phyloP scores from a whole-genome alignment of 2,329 filamentous ascomycete species.

The Phyllosticta citribraziliensis region DNA sequence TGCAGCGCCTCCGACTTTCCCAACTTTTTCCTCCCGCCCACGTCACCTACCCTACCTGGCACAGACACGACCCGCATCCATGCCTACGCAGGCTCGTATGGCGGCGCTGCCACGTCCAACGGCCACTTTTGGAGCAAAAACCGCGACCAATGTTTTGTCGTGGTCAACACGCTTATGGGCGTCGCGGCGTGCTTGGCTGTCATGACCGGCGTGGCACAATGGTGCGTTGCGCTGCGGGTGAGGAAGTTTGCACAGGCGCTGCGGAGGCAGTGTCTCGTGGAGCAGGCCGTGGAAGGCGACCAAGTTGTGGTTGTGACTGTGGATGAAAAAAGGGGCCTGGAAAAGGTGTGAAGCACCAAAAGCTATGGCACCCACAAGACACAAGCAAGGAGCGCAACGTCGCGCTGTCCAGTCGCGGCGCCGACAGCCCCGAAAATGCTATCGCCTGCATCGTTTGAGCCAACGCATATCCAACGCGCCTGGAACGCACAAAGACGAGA shows the following conservation, averaged over 20 bases:
- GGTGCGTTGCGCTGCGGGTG: constrained; percentile 23
- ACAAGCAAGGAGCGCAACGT: background rate
- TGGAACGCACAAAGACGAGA: background rate
- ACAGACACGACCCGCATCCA: background rate
- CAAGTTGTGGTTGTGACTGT: background rate
- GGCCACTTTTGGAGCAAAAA: constrained; percentile 17
- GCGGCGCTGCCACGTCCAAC: constrained; percentile 16
- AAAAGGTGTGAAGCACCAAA: background rate
- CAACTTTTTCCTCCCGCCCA: constrained; percentile 3
- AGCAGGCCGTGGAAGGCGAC: background rate
- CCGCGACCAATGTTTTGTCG: constrained; percentile 20
- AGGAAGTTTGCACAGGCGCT: constrained; percentile 20
- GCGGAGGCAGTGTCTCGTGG: background rate
- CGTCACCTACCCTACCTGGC: constrained; percentile 1
- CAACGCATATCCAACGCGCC: background rate
- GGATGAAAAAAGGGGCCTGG: background rate
- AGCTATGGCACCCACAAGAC: background rate
- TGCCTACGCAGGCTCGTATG: constrained; percentile 14
- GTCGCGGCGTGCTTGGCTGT: constrained; percentile 17
- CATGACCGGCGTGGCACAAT: constrained; percentile 23
- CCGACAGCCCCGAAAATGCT: background rate
- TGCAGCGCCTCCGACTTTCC: constrained; percentile 10
- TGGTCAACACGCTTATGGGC: constrained; percentile 18
- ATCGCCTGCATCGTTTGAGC: background rate
- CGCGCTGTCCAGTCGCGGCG: background rate